Base-by-base conservation (phyloP, 192 early-diverging fungal species). In the Glomus cerebriforme region DNA sequence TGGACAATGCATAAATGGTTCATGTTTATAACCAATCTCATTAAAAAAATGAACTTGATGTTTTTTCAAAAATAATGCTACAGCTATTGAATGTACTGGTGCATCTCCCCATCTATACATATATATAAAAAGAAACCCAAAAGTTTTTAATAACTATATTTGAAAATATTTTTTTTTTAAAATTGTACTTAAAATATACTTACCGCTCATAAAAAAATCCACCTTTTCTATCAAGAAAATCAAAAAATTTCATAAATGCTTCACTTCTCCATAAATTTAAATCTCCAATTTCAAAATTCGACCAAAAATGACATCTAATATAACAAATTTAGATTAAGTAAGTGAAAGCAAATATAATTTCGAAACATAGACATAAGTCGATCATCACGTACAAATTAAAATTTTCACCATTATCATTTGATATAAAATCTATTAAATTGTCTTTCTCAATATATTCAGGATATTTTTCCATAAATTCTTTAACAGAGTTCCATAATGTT, bases 161-260 rank as follows among this genome's bases (percentile, higher is more conserved):
- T n/a, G n/a, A n/a, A n/a, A n/a, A n/a, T n/a, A n/a, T n/a, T n/a
- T n/a, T n/a, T n/a, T 17, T 26, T 15, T 54, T 5, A 7, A 68
- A 29, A 77, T 19, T 45, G 24, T 3, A 67, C 3, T 68, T 35
- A 34, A 34, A 10, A 10, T 19, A 22, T 35, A 47, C 31, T 79
- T 78, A 92, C 75, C 93, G 81, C 80, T 94, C 93, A 80, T 96
- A 96, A 76, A 91, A 96, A 85, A 96, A 96, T 19, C 95, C 94
- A 47, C 95, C 95, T 7, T 85, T 79, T 29, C 82, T 71, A 85
- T 96, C 94, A 9, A 96, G 81, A 77, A 90, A 86, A n/a, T 89
- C 81, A 68, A 95, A 96, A 43, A 86, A 92, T 35, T 85, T 86
- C 19, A 87, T 77, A 72, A 94, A 96, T 24, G 86, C 90, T 43